Base-by-base conservation (phyloP, 2,329 filamentous ascomycete species). In the Exophiala dermatitidis region DNA sequence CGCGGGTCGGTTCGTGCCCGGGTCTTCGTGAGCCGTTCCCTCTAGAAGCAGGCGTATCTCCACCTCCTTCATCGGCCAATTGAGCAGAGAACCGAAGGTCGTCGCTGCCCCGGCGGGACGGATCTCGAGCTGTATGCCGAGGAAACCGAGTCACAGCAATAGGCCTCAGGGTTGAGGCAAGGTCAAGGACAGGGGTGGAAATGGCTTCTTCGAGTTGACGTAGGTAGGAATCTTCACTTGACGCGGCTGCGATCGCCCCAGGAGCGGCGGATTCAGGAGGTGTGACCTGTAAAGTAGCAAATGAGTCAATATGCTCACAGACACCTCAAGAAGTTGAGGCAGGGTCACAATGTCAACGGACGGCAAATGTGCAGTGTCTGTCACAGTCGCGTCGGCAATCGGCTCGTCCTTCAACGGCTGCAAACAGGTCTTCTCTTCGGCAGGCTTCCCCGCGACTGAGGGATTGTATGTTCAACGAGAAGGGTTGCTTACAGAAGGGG, bases 111-210 rank as follows among this genome's bases (percentile, higher is more conserved):
- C 3, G 42, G 19, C 1, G 6, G 8, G 29, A 6, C 28, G 6
- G 42, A 10, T 7, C 3, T 45, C 29, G 28, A 1, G 45, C 41
- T 5, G 26, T n/a, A 19, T 50, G n/a, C 6, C 31, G 38, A 5
- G 45, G 19, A 26, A 12, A 8, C 32, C 40, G 19, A 29, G 48
- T 45, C n/a, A 46, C 38, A 9, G 45, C 26, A 31, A 37, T 45
- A n/a, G 50, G 46, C 28, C 44, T 72, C 41, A 78, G 68, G 38
- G 76, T 77, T 37, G 73, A 67, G 47, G 77, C 74, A 53, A 78
- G 70, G 61, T 77, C 74, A 51, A 75, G 70, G 38, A 76, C 72
- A 45, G 77, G 72, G 60, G 72, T 75, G 60, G 75, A 69, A 54
- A 77, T 68, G 50, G 70, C 67, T 47, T 56, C 53, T 60, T 69